Base-by-base conservation (phyloP, 768 basidiomycete genomes). In the Leccinum subtestaceum region DNA sequence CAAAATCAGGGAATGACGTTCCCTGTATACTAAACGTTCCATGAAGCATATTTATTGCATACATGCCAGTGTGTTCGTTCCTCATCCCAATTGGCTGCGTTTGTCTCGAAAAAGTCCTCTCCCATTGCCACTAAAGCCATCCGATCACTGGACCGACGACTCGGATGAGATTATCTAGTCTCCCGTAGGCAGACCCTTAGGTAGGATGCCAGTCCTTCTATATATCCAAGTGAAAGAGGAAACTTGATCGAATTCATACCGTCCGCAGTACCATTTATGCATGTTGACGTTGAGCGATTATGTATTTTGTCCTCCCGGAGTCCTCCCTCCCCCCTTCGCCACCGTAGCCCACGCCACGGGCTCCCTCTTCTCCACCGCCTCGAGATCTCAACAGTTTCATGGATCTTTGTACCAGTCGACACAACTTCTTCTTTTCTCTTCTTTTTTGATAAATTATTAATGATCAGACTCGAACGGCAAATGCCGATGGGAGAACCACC, bases 201-300 rank as follows among this genome's bases (percentile, higher is more conserved):
- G 27, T 29, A 8, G 27, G 27, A 29, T 8, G 27, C 8, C 27
- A 29, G 6, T 29, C 27, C 27, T 29, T 29, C 29, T 15, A 17
- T 17, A 7, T 17, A 15, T 38, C 36, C 15, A 15, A 38, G 38
- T 17, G 17, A n/a, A 40, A 8, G 38, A 40, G 17, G 38, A 40
- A n/a, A n/a, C 38, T 40, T 8, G 17, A 40, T n/a, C 38, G 8
- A 9, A 40, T 40, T 40, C 38, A 40, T 40, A 2, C 11, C 12
- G 34, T 13, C 34, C 12, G 34, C 34, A 13, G 34, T 5, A 34
- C 34, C 34, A 34, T 34, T 34, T 12, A 34, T 5, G 32, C 32
- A 63, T 56, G 64, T 38, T 60, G 45, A 64, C 58, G 55, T 57
- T 36, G 50, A 34, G 36, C 7, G 19, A 32, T 62, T 46, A 56